Conservation (phyloP, 345 rosid species). For the Heritiera fomes region DNA sequence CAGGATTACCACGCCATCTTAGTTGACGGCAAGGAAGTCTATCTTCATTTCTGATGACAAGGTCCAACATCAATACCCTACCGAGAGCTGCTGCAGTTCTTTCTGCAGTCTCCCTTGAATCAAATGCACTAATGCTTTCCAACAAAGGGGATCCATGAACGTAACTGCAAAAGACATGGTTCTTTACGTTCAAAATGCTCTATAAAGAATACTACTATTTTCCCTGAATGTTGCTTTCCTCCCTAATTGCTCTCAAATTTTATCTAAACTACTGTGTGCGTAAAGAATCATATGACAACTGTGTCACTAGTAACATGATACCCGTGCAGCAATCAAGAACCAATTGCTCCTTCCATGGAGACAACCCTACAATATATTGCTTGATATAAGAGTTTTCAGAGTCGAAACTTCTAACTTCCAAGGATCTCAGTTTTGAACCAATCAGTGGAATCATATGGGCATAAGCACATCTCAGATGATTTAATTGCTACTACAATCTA, state of each 20-base stretch:
- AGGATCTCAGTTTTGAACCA: conserved; percentile 5
- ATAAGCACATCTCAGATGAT: conserved; percentile 5
- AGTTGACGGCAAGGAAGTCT: conserved; percentile 91
- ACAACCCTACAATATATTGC: conserved; percentile 13
- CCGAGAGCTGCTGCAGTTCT: conserved; percentile 88
- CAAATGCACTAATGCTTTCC: conserved; percentile 80
- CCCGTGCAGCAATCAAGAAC: neutral
- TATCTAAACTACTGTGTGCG: neutral
- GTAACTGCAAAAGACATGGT: conserved; percentile 56
- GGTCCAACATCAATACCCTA: conserved; percentile 86
- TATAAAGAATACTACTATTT: neutral
- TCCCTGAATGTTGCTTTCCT: neutral
- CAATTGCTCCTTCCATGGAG: neutral
- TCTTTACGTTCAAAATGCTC: conserved; percentile 20
- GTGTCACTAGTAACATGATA: neutral
- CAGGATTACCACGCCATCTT: conserved; percentile 97
- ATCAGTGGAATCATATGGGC: neutral
- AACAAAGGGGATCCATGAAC: conserved; percentile 93
- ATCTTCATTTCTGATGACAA: conserved; percentile 95
- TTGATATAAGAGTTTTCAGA: neutral
- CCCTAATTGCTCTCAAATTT: neutral
- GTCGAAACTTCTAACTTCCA: neutral
- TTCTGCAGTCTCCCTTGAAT: conserved; percentile 64
- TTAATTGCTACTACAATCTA: neutral
- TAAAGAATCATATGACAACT: no score